Conservation (phyloP, 108 stramenopile species). For the Seminavis robusta region DNA sequence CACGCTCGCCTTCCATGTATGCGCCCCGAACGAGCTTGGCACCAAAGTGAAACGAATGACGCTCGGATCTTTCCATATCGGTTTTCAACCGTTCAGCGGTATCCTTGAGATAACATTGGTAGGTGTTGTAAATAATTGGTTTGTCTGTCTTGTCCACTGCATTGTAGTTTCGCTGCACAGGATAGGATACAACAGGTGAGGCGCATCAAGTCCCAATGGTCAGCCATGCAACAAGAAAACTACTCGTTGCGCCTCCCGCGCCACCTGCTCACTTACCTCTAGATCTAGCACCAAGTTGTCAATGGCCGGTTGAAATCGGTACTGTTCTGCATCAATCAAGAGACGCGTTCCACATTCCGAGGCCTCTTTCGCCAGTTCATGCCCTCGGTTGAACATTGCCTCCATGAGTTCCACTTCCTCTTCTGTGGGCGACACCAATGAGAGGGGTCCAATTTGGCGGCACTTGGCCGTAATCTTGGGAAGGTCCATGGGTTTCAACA, state of each 20-base stretch:
- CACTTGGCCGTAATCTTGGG: conserved; percentile 46
- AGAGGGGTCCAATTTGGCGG: conserved; percentile 64
- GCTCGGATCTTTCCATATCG: conserved; percentile 84
- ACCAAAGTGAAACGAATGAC: conserved; percentile 74
- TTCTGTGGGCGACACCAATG: conserved; percentile 65
- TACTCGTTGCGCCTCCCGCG: no score
- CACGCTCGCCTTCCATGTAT: conserved; percentile 93
- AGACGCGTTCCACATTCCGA: conserved; percentile 61
- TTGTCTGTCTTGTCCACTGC: conserved; percentile 26
- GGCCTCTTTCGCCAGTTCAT: conserved; percentile 73
- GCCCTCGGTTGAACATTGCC: conserved; percentile 63
- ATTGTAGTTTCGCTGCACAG: conserved; percentile 83
- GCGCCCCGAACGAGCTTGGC: conserved; percentile 98
- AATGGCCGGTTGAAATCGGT: conserved; percentile 95
- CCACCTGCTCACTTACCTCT: no score
- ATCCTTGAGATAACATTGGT: conserved; percentile 95
- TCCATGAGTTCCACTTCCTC: conserved; percentile 81
- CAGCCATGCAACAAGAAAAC: no score
- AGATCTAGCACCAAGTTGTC: conserved; percentile 77
- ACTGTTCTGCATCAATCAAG: conserved; percentile 97
- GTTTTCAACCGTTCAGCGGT: conserved; percentile 48
- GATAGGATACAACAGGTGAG: no score
- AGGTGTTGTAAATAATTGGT: conserved; percentile 87
- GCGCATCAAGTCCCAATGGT: no score
- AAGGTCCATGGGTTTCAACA: conserved; percentile 49